Evolutionary conservation across 495 filamentous ascomycete genomes (phyloP).

Genomic region (Neurospora hispaniola): DNA sequence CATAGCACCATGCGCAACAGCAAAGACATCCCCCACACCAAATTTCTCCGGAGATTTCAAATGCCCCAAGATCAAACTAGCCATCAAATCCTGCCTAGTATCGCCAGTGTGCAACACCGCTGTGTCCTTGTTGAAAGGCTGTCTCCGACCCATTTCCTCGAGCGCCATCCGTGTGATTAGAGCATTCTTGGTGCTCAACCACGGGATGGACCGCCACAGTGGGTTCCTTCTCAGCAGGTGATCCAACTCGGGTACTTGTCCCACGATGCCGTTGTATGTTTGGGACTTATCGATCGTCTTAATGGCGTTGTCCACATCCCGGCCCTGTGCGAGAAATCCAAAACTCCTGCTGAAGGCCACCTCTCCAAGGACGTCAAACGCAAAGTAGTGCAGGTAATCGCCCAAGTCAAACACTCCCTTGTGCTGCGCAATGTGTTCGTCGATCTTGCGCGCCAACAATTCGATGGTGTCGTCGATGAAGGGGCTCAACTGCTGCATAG

Average conservation of each 20-base stretch:
- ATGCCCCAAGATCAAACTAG: conserved; percentile 35
- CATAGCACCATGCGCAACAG: conserved; percentile 44
- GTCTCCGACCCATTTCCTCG: conserved; percentile 35
- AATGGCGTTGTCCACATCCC: conserved; percentile 47
- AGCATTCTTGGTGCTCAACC: conserved; percentile 34
- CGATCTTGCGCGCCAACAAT: conserved; percentile 30
- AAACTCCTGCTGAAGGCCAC: conserved; percentile 54
- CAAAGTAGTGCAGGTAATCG: conserved; percentile 43
- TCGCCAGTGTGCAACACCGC: conserved; percentile 27
- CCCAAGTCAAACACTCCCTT: conserved; percentile 34
- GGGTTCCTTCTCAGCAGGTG: conserved; percentile 36
- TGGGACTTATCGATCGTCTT: conserved; percentile 43
- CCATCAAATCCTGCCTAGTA: conserved; percentile 36
- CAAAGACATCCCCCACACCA: conserved; percentile 42
- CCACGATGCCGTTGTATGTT: conserved; percentile 45
- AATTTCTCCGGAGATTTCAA: conserved; percentile 36
- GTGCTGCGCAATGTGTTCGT: conserved; percentile 14
- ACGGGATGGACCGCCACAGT: conserved; percentile 37
- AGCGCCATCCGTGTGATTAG: conserved; percentile 42
- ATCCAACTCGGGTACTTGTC: conserved; percentile 41
- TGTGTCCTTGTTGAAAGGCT: conserved; percentile 33
- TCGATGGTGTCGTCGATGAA: conserved; percentile 40
- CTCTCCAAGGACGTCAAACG: conserved; percentile 50
- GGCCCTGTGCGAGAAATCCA: conserved; percentile 48
- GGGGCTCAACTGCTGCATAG: conserved; percentile 38